Percentiles rank a stretch among this genome's conserved stretches.
These are phyloP conservation scores for Acer yangbiense DNA, from an alignment of 345 rosid genomes.

Conservation along the genomic window DNA sequence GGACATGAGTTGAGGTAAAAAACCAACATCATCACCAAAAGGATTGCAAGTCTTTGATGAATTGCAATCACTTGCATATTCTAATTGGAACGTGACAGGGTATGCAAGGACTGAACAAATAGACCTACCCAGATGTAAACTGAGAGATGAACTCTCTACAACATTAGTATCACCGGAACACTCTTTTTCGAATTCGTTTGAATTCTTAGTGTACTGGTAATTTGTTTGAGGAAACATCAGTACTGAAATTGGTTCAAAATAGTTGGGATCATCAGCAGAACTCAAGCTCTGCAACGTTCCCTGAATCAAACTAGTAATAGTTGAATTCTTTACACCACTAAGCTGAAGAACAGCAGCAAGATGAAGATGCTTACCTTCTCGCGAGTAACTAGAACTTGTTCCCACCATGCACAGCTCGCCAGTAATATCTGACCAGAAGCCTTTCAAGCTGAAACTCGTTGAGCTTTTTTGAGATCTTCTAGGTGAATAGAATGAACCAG, in stretches of 20 bases:
- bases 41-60: too few relatives aligned
- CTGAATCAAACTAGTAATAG: conserved; percentile 25
- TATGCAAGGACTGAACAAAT: conserved; percentile 24
- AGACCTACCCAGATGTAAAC: conserved; percentile 14
- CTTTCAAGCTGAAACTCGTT: conserved; percentile 29
- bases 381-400: conserved; percentile 14
- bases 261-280: conserved; percentile 5
- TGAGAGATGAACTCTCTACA: conserved; percentile 1
- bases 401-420: conserved; percentile 50
- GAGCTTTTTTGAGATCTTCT: background rate
- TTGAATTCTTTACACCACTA: conserved; percentile 14
- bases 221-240: conserved; percentile 30
- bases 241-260: conserved; percentile 30
- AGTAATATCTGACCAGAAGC: conserved; percentile 32
- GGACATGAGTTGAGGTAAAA: too few relatives aligned
- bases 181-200: conserved; percentile 2
- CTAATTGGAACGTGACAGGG: background rate
- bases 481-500: background rate
- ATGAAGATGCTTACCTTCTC: conserved; percentile 19
- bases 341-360: conserved; percentile 29
- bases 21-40: too few relatives aligned
- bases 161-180: background rate
- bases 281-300: conserved; percentile 33
- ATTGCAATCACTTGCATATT: conserved; percentile 3
- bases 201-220: conserved; percentile 23